Base-by-base conservation (phyloP, 2,329 filamentous ascomycete genomes). In the Coniochaeta ligniaria region DNA sequence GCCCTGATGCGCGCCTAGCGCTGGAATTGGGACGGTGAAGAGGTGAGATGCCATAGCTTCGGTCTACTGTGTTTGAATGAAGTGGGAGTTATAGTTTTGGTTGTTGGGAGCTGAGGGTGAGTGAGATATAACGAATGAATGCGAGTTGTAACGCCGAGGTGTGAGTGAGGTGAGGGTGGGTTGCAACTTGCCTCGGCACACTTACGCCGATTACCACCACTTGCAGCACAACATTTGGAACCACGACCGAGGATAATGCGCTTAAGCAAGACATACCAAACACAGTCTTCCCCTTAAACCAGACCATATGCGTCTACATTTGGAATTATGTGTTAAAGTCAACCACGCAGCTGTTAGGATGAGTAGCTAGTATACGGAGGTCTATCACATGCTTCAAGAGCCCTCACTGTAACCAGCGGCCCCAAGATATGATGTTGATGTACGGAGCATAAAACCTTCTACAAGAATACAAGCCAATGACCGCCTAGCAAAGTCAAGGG, bases 11-110 rank as follows among this genome's bases (percentile, higher is more conserved):
- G 72, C 62, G 59, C 71, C 73, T 64, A 74, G 65, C 60, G 78
- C 70, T 45, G 76, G 71, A 67, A 88, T 80, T 47, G 84, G 83
- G 65, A 90, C 74, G 11, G 80, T 82, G 76, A 90, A 88, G 61
- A 87, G 78, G 20, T 78, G 66, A 54, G 38, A 17, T 4, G 47
- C 47, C 47, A 52, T 52, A 6, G 31, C 28, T 57, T 33, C 6
- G 7, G 17, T 35, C 9, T 33, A 2, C 8, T 33, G 26, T 17
- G n/a, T 55, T 3, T 55, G n/a, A 6, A 55, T 12, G 7, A 47
- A 24, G 43, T 5, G 22, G 12, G 43, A 36, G 6, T 24, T 12
- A 14, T 24, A 9, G n/a, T 3, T 24, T 24, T 12, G 43, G 43
- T 6, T 24, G 43, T 47, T 47, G 43, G 6, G 20, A 47, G 43